Evolutionary conservation across 169 alveolate species (phyloP).

Genomic region (Babesia microti): DNA sequence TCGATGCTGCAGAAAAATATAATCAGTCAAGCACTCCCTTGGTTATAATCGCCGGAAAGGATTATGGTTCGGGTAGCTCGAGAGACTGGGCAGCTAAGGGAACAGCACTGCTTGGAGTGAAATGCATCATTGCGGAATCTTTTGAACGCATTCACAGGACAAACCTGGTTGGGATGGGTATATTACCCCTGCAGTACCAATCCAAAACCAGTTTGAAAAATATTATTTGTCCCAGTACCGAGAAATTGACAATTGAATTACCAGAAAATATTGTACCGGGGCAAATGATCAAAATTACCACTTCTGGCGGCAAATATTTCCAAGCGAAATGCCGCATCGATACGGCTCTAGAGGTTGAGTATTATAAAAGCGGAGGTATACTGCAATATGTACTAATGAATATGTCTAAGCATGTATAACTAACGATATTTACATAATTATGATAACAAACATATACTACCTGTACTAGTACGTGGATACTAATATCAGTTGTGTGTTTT

Average conservation of each 20-base stretch:
- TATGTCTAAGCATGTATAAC: constrained; percentile 41
- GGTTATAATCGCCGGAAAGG: constrained; percentile 83
- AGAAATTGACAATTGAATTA: constrained; percentile 28
- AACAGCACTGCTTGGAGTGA: constrained; percentile 82
- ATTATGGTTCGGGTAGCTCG: constrained; percentile 90
- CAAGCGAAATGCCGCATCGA: constrained; percentile 48
- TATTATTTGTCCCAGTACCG: constrained; percentile 9
- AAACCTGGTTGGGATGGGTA: constrained; percentile 91
- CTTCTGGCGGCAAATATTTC: constrained; percentile 36
- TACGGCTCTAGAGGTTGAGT: constrained; percentile 59
- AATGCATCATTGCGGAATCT: constrained; percentile 87
- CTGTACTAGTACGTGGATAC: no score
- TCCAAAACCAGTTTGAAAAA: neutral
- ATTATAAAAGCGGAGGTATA: constrained; percentile 67
- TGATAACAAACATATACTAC: no score
- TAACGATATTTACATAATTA: no score
- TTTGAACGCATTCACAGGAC: constrained; percentile 93
- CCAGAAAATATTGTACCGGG: constrained; percentile 28
- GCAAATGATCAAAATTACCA: constrained; percentile 13
- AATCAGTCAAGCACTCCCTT: constrained; percentile 34
- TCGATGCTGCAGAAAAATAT: constrained; percentile 82
- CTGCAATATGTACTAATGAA: constrained; percentile 60
- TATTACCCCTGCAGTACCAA: constrained; percentile 86
- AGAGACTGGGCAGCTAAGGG: constrained; percentile 99
- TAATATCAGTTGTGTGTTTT: no score